Evolutionary conservation across 129 eudicot species (phyloP).

Genomic region (Tagetes patula): DNA sequence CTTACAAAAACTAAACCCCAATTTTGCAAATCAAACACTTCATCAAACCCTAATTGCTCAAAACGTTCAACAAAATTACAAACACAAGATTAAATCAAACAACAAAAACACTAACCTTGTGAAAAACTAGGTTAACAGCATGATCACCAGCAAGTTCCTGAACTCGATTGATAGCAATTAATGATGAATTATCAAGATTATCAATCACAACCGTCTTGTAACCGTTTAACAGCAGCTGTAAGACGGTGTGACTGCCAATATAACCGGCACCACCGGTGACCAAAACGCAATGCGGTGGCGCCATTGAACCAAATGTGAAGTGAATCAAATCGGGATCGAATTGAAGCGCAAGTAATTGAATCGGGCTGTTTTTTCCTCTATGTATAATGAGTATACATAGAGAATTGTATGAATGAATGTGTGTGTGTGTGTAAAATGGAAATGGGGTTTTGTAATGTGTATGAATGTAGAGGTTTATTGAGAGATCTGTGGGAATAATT

Average conservation of each 20-base stretch:
- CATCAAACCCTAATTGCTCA: slow-evolving; percentile 2
- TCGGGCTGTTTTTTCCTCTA: slow-evolving; percentile 13
- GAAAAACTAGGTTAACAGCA: slow-evolving; percentile 65
- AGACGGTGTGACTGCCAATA: slow-evolving; percentile 83
- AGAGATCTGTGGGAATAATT: not conserved
- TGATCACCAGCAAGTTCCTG: slow-evolving; percentile 59
- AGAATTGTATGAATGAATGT: too few species aligned
- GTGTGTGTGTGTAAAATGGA: slow-evolving; percentile 1
- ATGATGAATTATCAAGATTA: slow-evolving; percentile 76
- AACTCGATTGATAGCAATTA: slow-evolving; percentile 59
- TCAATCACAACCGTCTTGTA: slow-evolving; percentile 69
- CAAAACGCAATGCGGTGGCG: slow-evolving; percentile 53
- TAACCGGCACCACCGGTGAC: slow-evolving; percentile 96
- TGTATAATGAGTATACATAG: slow-evolving; percentile 1
- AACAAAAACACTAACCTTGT: slow-evolving; percentile 43
- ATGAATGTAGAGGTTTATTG: too few species aligned
- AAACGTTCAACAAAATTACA: not conserved
- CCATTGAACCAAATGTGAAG: slow-evolving; percentile 24
- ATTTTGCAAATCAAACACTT: slow-evolving; percentile 3
- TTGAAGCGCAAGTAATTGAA: slow-evolving; percentile 15
- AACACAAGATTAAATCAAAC: not conserved
- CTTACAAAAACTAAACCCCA: not conserved
- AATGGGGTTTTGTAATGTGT: slow-evolving; percentile 7
- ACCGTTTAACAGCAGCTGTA: slow-evolving; percentile 72
- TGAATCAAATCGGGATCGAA: slow-evolving; percentile 15